Evolutionary conservation across 2,329 filamentous ascomycete species (phyloP), one percentile per base, ranked within the genome.

Genomic region (Ceratocystiopsis minuta): DNA sequence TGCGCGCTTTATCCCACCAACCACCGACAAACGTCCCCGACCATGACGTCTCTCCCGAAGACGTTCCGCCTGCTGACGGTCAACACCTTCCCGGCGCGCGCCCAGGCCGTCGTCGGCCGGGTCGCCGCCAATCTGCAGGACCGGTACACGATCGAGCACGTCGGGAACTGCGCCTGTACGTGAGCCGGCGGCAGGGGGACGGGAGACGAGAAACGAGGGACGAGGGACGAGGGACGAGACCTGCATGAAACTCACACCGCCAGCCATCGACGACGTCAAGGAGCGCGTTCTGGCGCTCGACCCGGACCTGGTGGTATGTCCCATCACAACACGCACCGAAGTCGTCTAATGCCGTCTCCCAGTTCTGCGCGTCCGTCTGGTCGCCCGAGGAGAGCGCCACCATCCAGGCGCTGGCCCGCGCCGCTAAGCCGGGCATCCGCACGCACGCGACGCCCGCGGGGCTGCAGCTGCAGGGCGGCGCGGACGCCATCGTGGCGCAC

Each of bases 61-160:
- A 24, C 13, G 33, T 33, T 33, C 11, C 32, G 43, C 12, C 66
- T 81, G 13, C 68, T 80, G 24, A 81, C 75, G 2, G 75, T 81
- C 48, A 81, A 81, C 59, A 80, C 69, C 1, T 73, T 68, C 2
- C 76, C 77, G 0, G 75, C 79, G 49, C 64, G 76, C 43, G 78
- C 77, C 18, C 71, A 73, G 57, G 59, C 62, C 6, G 57, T 82
- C 34, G 69, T 80, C 50, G 75, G 76, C 11, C 66, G 71, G 0
- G 56, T 82, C 37, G 63, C 70, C 12, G 72, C 78, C 43, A 67
- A 64, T 12, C 57, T 82, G 28, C 75, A 75, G 53, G 74, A 78
- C 42, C 60, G 59, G 32, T 81, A 80, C 55, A 72, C 64, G 1
- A 79, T 82, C 49, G 60, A 67, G 34, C 65, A 81, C 52, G 63